Evolutionary conservation across 768 basidiomycete species (phyloP).

Genomic region (Rubroboletus satanas): DNA sequence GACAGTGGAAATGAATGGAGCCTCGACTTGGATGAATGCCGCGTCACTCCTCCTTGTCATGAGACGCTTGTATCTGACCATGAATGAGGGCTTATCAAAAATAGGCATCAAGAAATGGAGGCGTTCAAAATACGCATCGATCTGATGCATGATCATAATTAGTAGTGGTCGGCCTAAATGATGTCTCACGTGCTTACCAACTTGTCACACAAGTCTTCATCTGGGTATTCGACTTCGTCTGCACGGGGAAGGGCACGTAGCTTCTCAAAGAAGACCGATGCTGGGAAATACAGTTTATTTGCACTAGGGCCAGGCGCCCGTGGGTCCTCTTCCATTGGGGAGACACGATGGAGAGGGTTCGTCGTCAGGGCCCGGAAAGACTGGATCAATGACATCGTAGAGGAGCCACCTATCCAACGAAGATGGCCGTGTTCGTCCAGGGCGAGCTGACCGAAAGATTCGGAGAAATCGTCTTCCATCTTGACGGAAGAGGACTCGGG

Average conservation of each 20-base stretch:
- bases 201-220: slow-evolving; percentile 81
- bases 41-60: slow-evolving; percentile 68
- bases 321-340: slow-evolving; percentile 82
- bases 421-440: slow-evolving; percentile 87
- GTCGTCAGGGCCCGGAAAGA: slow-evolving; percentile 77
- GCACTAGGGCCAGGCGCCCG: slow-evolving; percentile 73
- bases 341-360: slow-evolving; percentile 70
- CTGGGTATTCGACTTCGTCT: slow-evolving; percentile 85
- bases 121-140: slow-evolving; percentile 82
- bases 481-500: slow-evolving; percentile 34
- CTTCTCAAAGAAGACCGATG: slow-evolving; percentile 84
- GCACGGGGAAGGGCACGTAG: slow-evolving; percentile 75
- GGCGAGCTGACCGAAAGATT: slow-evolving; percentile 83
- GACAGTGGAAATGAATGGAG: slow-evolving; percentile 74
- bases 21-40: slow-evolving; percentile 52
- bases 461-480: slow-evolving; percentile 68
- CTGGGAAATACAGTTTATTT: slow-evolving; percentile 86
- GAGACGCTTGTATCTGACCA: slow-evolving; percentile 62
- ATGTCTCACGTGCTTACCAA: slow-evolving; percentile 49
- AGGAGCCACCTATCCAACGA: slow-evolving; percentile 90
- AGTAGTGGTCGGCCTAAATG: slow-evolving; percentile 13
- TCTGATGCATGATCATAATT: slow-evolving; percentile 42
- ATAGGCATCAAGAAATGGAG: slow-evolving; percentile 88
- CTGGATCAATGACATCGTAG: slow-evolving; percentile 88
- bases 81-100: slow-evolving; percentile 80